A percentile compares a stretch with the other conserved stretches of the same genome.
phyloP scores from a whole-genome alignment of 352 stramenopile species.

The Thraustotheca clavata region DNA sequence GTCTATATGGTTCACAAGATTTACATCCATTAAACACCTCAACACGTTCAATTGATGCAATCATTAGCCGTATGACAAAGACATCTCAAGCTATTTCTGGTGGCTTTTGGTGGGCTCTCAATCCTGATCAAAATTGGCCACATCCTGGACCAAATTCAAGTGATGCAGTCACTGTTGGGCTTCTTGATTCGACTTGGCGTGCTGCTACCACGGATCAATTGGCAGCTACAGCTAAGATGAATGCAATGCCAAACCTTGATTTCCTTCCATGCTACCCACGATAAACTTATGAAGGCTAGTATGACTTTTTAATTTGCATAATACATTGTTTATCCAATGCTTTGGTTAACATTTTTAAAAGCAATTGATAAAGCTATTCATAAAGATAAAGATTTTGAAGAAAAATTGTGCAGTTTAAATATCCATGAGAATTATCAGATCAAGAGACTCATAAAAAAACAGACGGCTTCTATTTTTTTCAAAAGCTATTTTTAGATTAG shows the following conservation, averaged over 20 bases:
- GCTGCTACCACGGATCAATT: constrained; percentile 60
- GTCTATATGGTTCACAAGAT: constrained; percentile 51
- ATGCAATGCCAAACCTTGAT: constrained; percentile 32
- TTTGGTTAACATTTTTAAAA: no score
- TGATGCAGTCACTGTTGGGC: constrained; percentile 41
- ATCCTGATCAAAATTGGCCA: constrained; percentile 67
- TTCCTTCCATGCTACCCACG: constrained; percentile 14
- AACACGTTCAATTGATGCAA: constrained; percentile 50
- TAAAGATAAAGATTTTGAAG: no score
- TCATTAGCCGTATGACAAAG: constrained; percentile 54
- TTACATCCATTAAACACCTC: constrained; percentile 50
- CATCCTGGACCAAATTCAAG: constrained; percentile 60
- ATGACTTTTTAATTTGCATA: no score
- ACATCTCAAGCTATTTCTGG: constrained; percentile 44
- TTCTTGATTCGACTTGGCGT: constrained; percentile 70
- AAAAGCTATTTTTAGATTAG: no score
- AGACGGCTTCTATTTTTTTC: no score
- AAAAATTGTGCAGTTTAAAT: no score
- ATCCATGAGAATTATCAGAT: no score
- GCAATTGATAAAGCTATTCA: no score
- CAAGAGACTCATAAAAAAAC: no score
- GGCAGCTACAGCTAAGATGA: constrained; percentile 48
- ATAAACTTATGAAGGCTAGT: constrained; percentile 6
- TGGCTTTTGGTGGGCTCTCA: constrained; percentile 75
- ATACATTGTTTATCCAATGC: no score